Base-by-base conservation (phyloP, 495 filamentous ascomycete species). In the Penicillium fimorum region DNA sequence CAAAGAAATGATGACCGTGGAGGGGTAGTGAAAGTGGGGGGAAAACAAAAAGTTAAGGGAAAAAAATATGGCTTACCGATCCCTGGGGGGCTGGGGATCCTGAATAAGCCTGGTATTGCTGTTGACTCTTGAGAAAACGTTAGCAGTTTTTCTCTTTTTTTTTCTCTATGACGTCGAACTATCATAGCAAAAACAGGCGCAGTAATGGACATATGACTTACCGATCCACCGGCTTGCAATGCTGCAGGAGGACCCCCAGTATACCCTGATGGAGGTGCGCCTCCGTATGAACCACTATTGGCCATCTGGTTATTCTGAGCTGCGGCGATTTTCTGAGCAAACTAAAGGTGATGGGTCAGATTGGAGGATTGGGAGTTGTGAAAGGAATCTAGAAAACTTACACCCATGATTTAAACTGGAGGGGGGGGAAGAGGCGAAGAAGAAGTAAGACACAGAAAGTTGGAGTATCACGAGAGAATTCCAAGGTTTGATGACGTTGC, bases 301-400 rank as follows among this genome's bases (percentile, higher is more conserved):
- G 58, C 44, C 55, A 62, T 65, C 8, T 55, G 50, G 40, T 52
- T 62, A 25, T 65, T 68, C 56, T 76, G 73, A 49, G 64, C 63
- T 40, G 68, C 69, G 42, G 74, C 72, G 57, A 79, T 69, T 62
- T 79, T 79, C 37, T 74, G 73, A 29, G 76, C 76, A 58, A 79
- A 76, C 76, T 79, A 56, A 27, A 15, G 50, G 32, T 35, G 47
- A 51, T 62, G 56, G 62, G 50, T 47, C 30, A 60, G 48, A 32
- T 50, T 5, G 25, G 41, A 46, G 35, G 30, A 40, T 29, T 3
- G 13, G 24, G 27, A 20, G 15, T 22, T 15, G 10, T 27, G 13
- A 15, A 15, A 42, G 22, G 46, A 47, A 43, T n/a, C 24, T 27
- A 35, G 24, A 18, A 42, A 13, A 67, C 72, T 69, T 69, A 75